These are phyloP conservation scores for Boletellus sp. DNA, from an alignment of 768 basidiomycete species.

Conservation along the genomic window DNA sequence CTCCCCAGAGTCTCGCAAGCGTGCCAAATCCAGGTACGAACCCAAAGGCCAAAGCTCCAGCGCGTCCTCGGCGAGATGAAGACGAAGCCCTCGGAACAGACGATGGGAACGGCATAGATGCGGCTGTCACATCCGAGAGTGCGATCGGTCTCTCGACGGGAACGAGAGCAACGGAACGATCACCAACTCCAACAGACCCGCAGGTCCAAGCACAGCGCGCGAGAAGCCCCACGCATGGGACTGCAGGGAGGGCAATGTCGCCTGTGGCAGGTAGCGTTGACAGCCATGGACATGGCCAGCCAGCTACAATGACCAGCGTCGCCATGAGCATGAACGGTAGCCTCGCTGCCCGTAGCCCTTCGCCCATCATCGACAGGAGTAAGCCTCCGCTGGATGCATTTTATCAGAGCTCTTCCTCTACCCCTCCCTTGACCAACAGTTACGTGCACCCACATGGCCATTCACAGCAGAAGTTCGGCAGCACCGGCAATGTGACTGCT, in stretches of 20 bases:
- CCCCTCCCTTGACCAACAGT: slow-evolving; percentile 49
- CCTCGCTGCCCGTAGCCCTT: slow-evolving; percentile 50
- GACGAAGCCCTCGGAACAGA: slow-evolving; percentile 41
- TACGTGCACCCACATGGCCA: slow-evolving; percentile 41
- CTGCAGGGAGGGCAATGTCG: slow-evolving; percentile 54
- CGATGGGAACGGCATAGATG: slow-evolving; percentile 48
- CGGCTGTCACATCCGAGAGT: slow-evolving; percentile 43
- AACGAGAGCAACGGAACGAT: slow-evolving; percentile 40
- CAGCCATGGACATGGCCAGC: slow-evolving; percentile 18
- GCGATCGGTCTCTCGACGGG: slow-evolving; percentile 25
- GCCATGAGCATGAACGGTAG: slow-evolving; percentile 50
- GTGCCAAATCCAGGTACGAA: slow-evolving; percentile 23
- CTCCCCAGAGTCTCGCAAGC: slow-evolving; percentile 10
- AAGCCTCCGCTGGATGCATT: slow-evolving; percentile 62
- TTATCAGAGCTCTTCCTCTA: slow-evolving; percentile 39
- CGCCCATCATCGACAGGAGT: slow-evolving; percentile 52
- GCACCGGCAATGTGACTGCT: slow-evolving; percentile 65
- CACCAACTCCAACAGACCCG: slow-evolving; percentile 53
- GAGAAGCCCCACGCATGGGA: slow-evolving; percentile 53
- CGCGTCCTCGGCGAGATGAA: slow-evolving; percentile 46
- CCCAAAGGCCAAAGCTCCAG: slow-evolving; percentile 48
- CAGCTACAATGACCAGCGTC: slow-evolving; percentile 52
- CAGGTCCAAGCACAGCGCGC: slow-evolving; percentile 34
- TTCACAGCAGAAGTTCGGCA: slow-evolving; percentile 38
- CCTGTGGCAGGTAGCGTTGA: slow-evolving; percentile 41